phyloP scores from a whole-genome alignment of 2,329 filamentous ascomycete species.

The Cryphonectria naterciae region DNA sequence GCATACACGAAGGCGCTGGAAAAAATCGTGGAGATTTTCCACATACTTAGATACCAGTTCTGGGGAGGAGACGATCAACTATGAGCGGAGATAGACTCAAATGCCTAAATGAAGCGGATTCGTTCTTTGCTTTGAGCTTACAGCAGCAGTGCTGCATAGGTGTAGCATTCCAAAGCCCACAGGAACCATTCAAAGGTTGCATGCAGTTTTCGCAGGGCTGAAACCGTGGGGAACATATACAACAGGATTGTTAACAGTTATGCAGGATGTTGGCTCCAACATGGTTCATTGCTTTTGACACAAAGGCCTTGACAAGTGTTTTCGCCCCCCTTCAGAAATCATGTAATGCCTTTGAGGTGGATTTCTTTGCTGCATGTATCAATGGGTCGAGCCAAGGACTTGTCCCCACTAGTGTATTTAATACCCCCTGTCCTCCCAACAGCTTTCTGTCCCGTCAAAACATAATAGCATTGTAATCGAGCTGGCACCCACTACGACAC shows the following conservation, averaged over 20 bases:
- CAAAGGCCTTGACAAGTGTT: background rate
- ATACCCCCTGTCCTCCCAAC: background rate
- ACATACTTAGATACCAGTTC: slow-evolving; percentile 22
- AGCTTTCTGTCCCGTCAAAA: background rate
- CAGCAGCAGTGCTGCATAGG: too few relatives aligned
- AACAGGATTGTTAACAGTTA: background rate
- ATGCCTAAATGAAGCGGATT: background rate
- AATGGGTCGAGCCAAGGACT: background rate
- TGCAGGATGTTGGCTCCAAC: background rate
- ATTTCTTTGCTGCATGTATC: background rate
- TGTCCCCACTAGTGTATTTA: background rate
- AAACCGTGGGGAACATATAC: background rate
- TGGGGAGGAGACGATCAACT: background rate
- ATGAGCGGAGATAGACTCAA: slow-evolving; percentile 3
- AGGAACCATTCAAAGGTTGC: background rate
- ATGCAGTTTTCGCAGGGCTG: background rate
- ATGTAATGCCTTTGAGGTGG: background rate
- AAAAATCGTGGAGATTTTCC: background rate
- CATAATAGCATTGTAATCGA: background rate
- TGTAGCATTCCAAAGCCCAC: too few relatives aligned
- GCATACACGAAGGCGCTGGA: background rate
- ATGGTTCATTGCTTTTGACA: background rate
- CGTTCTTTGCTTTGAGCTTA: background rate
- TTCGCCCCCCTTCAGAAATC: background rate
- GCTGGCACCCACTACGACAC: background rate